These are phyloP conservation scores for Cocos nucifera DNA, from an alignment of 176 grass and related monocot genomes.

Conservation along the genomic window DNA sequence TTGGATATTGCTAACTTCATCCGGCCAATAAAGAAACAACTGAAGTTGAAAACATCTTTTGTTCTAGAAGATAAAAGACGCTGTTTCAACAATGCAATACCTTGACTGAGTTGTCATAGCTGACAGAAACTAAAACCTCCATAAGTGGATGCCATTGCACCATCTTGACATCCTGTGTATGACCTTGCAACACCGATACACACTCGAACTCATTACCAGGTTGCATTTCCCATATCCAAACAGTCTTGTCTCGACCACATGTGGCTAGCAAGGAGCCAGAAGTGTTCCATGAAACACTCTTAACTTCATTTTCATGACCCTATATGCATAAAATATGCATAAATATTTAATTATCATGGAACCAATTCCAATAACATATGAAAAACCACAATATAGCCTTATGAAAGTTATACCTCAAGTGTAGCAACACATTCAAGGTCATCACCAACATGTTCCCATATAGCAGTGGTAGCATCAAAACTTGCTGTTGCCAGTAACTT, in stretches of 20 bases:
- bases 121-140: conserved; percentile 72
- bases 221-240: conserved; percentile 94
- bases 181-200: conserved; percentile 54
- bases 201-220: conserved; percentile 87
- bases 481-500: conserved; percentile 83
- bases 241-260: conserved; percentile 81
- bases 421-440: conserved; percentile 89
- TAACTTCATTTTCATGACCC: conserved; percentile 98
- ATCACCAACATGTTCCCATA: conserved; percentile 63
- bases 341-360: too few relatives aligned
- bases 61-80: background rate
- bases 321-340: background rate
- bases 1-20: conserved; percentile 10
- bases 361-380: too few relatives aligned
- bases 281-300: conserved; percentile 68
- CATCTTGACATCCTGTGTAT: conserved; percentile 96
- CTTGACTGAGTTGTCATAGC: conserved; percentile 88
- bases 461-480: conserved; percentile 71
- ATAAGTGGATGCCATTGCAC: conserved; percentile 84
- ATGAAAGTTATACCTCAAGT: conserved; percentile 41
- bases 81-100: conserved; percentile 20
- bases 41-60: background rate
- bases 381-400: too few relatives aligned
- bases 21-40: conserved; percentile 3
- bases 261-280: conserved; percentile 73